phyloP scores from a whole-genome alignment of 208 protist genomes.

The Leishmania tropica region DNA sequence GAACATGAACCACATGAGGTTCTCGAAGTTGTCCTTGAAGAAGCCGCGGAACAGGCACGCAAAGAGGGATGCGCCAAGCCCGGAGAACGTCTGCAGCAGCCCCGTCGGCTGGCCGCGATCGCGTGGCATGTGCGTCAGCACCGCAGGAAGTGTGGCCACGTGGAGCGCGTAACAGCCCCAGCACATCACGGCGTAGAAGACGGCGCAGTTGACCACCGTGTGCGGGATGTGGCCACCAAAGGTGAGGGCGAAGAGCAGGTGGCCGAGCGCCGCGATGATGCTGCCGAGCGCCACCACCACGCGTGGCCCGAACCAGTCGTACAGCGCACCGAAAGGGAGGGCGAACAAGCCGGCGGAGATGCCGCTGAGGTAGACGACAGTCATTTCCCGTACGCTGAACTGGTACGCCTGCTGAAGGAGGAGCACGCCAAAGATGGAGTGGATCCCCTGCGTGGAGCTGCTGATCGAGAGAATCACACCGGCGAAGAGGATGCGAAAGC shows the following conservation, averaged over 20 bases:
- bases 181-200: constrained; percentile 57
- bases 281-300: constrained; percentile 18
- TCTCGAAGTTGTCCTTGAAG: constrained; percentile 31
- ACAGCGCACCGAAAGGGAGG: constrained; percentile 36
- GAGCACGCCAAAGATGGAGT: constrained; percentile 39
- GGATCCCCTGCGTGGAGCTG: constrained; percentile 32
- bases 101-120: constrained; percentile 54
- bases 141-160: constrained; percentile 34
- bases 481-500: constrained; percentile 44
- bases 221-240: constrained; percentile 39
- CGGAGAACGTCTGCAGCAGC: constrained; percentile 57
- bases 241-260: constrained; percentile 38
- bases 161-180: constrained; percentile 44
- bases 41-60: constrained; percentile 54
- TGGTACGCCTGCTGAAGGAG: constrained; percentile 35
- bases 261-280: constrained; percentile 35
- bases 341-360: constrained; percentile 26
- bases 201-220: constrained; percentile 29
- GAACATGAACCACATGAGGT: constrained; percentile 47
- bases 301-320: constrained; percentile 44
- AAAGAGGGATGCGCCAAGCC: constrained; percentile 48
- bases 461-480: constrained; percentile 37
- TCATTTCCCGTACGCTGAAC: constrained; percentile 26
- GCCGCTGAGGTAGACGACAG: constrained; percentile 36
- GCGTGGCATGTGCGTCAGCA: constrained; percentile 55